Evolutionary conservation across 768 basidiomycete genomes (phyloP).

Genomic region (Trametes gibbosa): DNA sequence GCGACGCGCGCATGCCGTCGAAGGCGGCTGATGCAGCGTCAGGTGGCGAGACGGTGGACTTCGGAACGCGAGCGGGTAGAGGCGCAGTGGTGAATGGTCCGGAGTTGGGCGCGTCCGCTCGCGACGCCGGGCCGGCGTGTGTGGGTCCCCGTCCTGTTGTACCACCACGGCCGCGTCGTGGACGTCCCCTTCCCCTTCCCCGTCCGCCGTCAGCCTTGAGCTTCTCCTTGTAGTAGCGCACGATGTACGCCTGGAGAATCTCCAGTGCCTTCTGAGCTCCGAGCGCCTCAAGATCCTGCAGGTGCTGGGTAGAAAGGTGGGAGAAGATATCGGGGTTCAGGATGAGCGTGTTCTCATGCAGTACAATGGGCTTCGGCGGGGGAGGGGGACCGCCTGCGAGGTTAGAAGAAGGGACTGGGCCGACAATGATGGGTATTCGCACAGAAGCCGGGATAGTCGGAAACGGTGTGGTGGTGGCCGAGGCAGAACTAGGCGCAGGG

Average conservation of each 20-base stretch:
- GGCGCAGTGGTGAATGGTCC: conserved; percentile 49
- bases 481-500: conserved; percentile 24
- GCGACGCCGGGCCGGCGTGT: conserved; percentile 18
- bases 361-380: conserved; percentile 60
- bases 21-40: conserved; percentile 30
- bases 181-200: conserved; percentile 35
- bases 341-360: conserved; percentile 81
- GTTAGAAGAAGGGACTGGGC: conserved; percentile 61
- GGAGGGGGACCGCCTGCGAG: conserved; percentile 32
- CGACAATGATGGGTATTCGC: conserved; percentile 74
- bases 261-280: conserved; percentile 80
- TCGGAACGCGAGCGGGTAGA: conserved; percentile 28
- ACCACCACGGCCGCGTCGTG: conserved; percentile 41
- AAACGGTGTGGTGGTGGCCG: conserved; percentile 22
- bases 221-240: conserved; percentile 78
- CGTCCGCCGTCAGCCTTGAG: conserved; percentile 43
- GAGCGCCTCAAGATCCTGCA: conserved; percentile 73
- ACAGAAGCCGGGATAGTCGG: conserved; percentile 42
- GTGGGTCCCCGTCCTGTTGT: conserved; percentile 30
- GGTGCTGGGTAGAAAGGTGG: conserved; percentile 67
- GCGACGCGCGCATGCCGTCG: conserved; percentile 30
- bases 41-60: conserved; percentile 6
- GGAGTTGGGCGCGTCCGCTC: conserved; percentile 18
- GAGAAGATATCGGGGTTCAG: conserved; percentile 85
- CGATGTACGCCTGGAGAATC: conserved; percentile 82